These are phyloP conservation scores for Ceratocystis cacaofunesta DNA, from an alignment of 2,329 filamentous ascomycete genomes.

Conservation along the genomic window DNA sequence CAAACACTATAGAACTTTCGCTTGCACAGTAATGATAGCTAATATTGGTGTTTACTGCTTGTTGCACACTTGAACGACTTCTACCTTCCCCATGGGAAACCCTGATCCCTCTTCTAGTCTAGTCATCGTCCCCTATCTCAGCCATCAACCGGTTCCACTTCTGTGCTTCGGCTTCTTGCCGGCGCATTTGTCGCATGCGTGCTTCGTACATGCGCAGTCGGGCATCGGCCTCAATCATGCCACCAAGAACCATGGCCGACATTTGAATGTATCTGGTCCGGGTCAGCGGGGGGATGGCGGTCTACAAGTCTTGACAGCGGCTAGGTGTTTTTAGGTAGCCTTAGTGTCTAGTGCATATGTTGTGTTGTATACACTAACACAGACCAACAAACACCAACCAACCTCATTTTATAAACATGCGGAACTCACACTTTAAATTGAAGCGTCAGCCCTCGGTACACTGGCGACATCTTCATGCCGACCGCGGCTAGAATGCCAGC, in stretches of 20 bases:
- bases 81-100: neutral
- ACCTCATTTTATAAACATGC: neutral
- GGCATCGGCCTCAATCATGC: conserved; percentile 61
- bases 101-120: conserved; percentile 18
- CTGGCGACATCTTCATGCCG: conserved; percentile 49
- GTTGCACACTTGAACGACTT: neutral
- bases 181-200: conserved; percentile 47
- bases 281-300: conserved; percentile 3
- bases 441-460: conserved; percentile 57
- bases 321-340: no score
- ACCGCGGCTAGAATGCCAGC: conserved; percentile 46
- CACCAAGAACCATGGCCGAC: conserved; percentile 70
- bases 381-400: neutral
- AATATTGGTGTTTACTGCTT: neutral
- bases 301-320: neutral
- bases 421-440: conserved; percentile 60
- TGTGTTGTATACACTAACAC: neutral
- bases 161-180: conserved; percentile 47
- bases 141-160: conserved; percentile 54
- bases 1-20: neutral
- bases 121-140: conserved; percentile 36
- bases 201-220: conserved; percentile 54
- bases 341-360: neutral
- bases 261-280: conserved; percentile 57
- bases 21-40: neutral